Evolutionary conservation across 2,329 filamentous ascomycete species (phyloP).

Genomic region (Cadophora gregata): DNA sequence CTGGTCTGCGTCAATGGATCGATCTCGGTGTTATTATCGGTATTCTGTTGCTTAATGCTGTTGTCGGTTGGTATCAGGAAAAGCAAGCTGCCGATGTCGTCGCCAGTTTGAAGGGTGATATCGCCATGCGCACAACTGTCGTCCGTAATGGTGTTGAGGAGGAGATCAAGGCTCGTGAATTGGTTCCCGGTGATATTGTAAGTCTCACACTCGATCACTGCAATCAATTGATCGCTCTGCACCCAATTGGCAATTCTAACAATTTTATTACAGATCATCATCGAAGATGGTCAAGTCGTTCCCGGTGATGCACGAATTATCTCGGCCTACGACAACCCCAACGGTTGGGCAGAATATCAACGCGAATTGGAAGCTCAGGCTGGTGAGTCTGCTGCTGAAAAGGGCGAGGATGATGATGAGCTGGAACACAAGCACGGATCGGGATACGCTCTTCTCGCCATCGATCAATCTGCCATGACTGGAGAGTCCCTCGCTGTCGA

Average conservation of each 20-base stretch:
- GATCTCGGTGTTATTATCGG: slow-evolving; percentile 80
- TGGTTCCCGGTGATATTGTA: slow-evolving; percentile 79
- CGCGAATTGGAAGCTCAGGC: slow-evolving; percentile 67
- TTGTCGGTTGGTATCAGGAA: slow-evolving; percentile 82
- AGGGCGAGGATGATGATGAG: slow-evolving; percentile 59
- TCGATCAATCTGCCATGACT: slow-evolving; percentile 81
- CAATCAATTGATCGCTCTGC: not conserved
- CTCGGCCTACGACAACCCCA: slow-evolving; percentile 72
- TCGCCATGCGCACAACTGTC: slow-evolving; percentile 74
- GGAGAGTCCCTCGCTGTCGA: slow-evolving; percentile 81
- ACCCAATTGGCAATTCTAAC: slow-evolving; percentile 10
- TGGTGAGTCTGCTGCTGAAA: slow-evolving; percentile 64
- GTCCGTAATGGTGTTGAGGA: slow-evolving; percentile 71
- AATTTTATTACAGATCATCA: slow-evolving; percentile 57
- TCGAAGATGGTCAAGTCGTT: slow-evolving; percentile 75
- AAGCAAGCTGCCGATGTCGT: slow-evolving; percentile 82
- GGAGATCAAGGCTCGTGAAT: slow-evolving; percentile 74
- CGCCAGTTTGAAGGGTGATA: slow-evolving; percentile 76
- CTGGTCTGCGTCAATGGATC: slow-evolving; percentile 77
- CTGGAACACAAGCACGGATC: slow-evolving; percentile 58
- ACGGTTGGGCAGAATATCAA: slow-evolving; percentile 71
- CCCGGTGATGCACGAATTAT: slow-evolving; percentile 75
- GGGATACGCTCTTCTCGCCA: slow-evolving; percentile 71
- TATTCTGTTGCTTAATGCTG: slow-evolving; percentile 76
- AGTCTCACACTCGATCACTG: slow-evolving; percentile 42